Conservation (phyloP, 768 basidiomycete species). For the Amanita brunnescens region DNA sequence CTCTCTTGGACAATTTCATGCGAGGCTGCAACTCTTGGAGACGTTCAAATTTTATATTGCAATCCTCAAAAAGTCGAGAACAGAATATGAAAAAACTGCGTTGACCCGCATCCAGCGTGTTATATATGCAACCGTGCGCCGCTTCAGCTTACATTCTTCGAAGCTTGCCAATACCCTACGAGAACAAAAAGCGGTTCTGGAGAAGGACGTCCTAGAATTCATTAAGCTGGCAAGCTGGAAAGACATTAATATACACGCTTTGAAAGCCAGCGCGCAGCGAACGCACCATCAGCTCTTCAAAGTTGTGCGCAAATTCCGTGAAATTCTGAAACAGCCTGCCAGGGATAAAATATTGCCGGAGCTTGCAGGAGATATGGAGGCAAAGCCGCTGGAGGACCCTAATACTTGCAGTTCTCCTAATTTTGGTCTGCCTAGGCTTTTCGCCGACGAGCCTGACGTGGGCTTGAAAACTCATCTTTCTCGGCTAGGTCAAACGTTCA, state of each 20-base stretch:
- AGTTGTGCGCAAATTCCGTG: conserved; percentile 85
- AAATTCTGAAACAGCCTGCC: conserved; percentile 71
- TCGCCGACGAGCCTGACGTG: conserved; percentile 6
- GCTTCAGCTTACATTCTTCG: conserved; percentile 54
- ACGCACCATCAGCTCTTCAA: conserved; percentile 92
- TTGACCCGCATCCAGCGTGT: conserved; percentile 48
- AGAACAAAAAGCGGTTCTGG: conserved; percentile 50
- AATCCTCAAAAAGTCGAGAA: conserved; percentile 25
- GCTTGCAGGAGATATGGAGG: conserved; percentile 29
- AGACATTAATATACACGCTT: conserved; percentile 89
- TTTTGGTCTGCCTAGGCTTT: conserved; percentile 9
- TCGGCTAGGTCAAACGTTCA: conserved; percentile 42
- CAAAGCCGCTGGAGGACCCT: conserved; percentile 11
- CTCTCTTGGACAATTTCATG: conserved; percentile 77
- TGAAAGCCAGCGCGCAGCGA: conserved; percentile 83
- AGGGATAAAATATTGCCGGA: conserved; percentile 28
- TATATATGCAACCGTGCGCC: conserved; percentile 49
- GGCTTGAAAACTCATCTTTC: conserved; percentile 29
- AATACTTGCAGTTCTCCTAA: neutral
- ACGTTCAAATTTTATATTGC: conserved; percentile 54
- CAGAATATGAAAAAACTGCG: conserved; percentile 18
- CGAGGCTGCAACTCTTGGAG: conserved; percentile 56
- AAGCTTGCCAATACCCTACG: conserved; percentile 39
- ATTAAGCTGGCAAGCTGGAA: conserved; percentile 98
- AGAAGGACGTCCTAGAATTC: conserved; percentile 75